phyloP scores from a whole-genome alignment of 805 yeast genomes.

The Zygosaccharomyces lentus region DNA sequence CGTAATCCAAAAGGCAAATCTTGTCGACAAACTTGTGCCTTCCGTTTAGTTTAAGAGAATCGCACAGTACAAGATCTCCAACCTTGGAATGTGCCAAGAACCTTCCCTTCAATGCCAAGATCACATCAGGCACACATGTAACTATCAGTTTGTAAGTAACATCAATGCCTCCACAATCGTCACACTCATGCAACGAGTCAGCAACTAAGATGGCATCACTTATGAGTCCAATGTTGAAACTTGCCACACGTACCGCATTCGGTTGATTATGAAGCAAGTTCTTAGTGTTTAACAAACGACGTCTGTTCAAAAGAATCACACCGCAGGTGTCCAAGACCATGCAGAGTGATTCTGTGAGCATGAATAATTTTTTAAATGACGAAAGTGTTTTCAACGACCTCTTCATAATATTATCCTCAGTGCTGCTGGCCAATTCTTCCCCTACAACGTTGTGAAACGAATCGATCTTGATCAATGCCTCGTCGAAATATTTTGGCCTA shows the following conservation, averaged over 20 bases:
- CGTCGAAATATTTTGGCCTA: conserved; percentile 24
- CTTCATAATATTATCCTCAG: conserved; percentile 2
- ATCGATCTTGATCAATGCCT: conserved; percentile 19
- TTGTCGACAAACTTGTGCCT: conserved; percentile 21
- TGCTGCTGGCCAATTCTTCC: background rate
- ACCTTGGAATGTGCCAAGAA: conserved; percentile 19
- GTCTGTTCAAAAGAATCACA: conserved; percentile 21
- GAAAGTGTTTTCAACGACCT: conserved; percentile 13
- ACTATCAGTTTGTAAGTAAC: conserved; percentile 17
- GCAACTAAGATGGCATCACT: conserved; percentile 22
- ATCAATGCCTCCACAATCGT: conserved; percentile 4
- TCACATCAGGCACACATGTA: conserved; percentile 21
- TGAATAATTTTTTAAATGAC: conserved; percentile 26
- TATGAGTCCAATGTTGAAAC: conserved; percentile 23
- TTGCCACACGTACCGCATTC: conserved; percentile 17
- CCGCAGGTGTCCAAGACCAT: conserved; percentile 26
- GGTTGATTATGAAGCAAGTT: conserved; percentile 7
- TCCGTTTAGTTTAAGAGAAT: conserved; percentile 17
- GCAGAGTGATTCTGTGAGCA: conserved; percentile 22
- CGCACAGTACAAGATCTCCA: conserved; percentile 21
- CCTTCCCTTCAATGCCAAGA: conserved; percentile 21
- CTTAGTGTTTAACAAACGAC: conserved; percentile 11
- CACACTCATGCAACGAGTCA: conserved; percentile 8
- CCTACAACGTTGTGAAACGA: conserved; percentile 11
- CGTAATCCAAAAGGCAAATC: conserved; percentile 18